A percentile compares a stretch with the other conserved stretches of the same genome.
Evolutionary conservation across 305 asterid genomes (phyloP).

Genomic region (Fraxinus ornus): DNA sequence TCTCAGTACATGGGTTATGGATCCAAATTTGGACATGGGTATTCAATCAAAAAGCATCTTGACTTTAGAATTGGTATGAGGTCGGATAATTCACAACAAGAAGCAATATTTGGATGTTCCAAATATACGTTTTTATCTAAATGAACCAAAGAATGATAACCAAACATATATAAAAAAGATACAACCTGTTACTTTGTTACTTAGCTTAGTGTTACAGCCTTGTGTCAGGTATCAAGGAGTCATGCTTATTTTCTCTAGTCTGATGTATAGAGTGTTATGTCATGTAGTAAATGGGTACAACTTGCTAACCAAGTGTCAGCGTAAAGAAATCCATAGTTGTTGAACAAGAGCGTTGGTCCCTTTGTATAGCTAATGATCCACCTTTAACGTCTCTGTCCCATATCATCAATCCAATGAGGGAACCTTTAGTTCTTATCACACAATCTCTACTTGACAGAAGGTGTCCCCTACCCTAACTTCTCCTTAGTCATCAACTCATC

Average conservation of each 20-base stretch:
- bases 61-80: neutral
- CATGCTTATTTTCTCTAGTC: neutral
- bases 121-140: neutral
- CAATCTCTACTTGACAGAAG: neutral
- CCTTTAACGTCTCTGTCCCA: neutral
- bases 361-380: neutral
- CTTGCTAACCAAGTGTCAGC: neutral
- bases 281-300: neutral
- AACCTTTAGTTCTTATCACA: neutral
- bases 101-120: neutral
- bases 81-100: neutral
- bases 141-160: neutral
- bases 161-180: neutral
- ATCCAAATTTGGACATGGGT: neutral
- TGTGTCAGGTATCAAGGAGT: neutral
- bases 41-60: neutral
- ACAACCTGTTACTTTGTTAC: neutral
- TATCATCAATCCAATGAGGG: neutral
- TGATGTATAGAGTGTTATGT: neutral
- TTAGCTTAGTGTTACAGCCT: neutral
- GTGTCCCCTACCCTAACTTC: neutral
- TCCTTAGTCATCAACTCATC: neutral
- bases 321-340: neutral
- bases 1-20: neutral
- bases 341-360: neutral